Base-by-base conservation (phyloP, 805 yeast genomes). In the Kazachstania bromeliacearum region DNA sequence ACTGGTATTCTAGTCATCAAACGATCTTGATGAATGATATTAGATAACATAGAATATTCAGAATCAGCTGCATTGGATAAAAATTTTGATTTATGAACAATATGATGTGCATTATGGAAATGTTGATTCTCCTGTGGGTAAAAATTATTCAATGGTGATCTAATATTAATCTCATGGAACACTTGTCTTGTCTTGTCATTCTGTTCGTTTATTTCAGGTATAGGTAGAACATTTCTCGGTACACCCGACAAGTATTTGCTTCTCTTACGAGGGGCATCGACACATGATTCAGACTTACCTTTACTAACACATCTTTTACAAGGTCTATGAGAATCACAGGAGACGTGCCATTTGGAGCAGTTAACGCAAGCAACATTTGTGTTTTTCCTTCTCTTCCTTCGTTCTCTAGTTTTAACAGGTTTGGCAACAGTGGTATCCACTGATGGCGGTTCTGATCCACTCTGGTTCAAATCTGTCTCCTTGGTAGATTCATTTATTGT, bases 321-420 rank as follows among this genome's bases (percentile, higher is more conserved):
- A 0, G 95, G 95, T 26, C 95, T 73, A 53, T 58, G 56, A 18
- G 77, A 73, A 48, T 88, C 96, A 58, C 98, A 89, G 0, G 96
- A 84, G 68, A 88, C 75, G 57, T 89, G 98, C 2, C 94, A 83
- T 48, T 77, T 74, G 41, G 88, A 87, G 54, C 98, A 89, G 60
- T 88, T 92, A 28, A 75, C 73, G 48, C 98, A 89, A 4, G 98
- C 97, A 38, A 94, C 67, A 6, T 78, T 67, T 0, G 92, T 88
- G 54, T 88, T 88, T 50, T 71, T 71, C 28, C 77, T 67, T 20
- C 63, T 37, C 18, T 46, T 13, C 29, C 15, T 26, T 7, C 3
- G 3, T 17, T 26, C 14, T 4, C n/a, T n/a, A n/a, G n/a, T n/a
- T n/a, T n/a, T n/a, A n/a, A n/a, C n/a, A n/a, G n/a, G n/a, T n/a